A percentile compares a stretch with the other conserved stretches of the same genome.
These are phyloP conservation scores for Keqinozyma sinolaborantium DNA, from an alignment of 1,139 yeast genomes.

Conservation along the genomic window DNA sequence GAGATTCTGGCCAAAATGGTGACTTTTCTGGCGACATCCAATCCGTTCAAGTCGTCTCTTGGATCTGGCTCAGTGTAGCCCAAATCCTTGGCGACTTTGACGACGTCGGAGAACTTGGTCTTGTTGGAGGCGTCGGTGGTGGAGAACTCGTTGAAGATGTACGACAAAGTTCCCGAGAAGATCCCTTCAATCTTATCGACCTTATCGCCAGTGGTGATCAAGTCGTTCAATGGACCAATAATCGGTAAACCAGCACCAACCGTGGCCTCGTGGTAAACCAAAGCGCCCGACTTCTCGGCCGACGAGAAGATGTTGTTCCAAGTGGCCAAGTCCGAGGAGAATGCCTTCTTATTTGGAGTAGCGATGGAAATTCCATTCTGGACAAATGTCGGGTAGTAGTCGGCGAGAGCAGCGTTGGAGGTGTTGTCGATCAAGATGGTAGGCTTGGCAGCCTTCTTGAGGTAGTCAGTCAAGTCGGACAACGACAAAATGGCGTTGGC, in stretches of 20 bases:
- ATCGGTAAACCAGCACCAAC: slow-evolving; percentile 98
- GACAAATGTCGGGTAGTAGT: slow-evolving; percentile 70
- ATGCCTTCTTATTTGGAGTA: slow-evolving; percentile 97
- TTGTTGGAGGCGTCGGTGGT: slow-evolving; percentile 54
- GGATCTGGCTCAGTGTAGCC: slow-evolving; percentile 99
- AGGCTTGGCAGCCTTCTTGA: slow-evolving; percentile 67
- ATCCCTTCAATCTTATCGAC: slow-evolving; percentile 91
- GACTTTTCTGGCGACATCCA: slow-evolving; percentile 97
- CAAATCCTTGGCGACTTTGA: slow-evolving; percentile 76
- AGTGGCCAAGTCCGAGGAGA: slow-evolving; percentile 69
- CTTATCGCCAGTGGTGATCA: slow-evolving; percentile 88
- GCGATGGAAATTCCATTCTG: slow-evolving; percentile 85
- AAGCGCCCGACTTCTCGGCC: slow-evolving; percentile 49
- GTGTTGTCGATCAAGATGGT: slow-evolving; percentile 91
- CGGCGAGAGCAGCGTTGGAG: slow-evolving; percentile 74
- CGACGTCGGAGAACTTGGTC: slow-evolving; percentile 85
- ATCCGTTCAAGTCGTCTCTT: slow-evolving; percentile 95
- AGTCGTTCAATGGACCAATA: slow-evolving; percentile 81
- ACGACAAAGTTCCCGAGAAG: slow-evolving; percentile 94
- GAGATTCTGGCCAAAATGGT: slow-evolving; percentile 92
- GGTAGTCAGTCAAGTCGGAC: slow-evolving; percentile 56
- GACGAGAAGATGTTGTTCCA: slow-evolving; percentile 74
- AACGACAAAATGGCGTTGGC: slow-evolving; percentile 50
- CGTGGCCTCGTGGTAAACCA: slow-evolving; percentile 97
- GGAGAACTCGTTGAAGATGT: slow-evolving; percentile 90